Base-by-base conservation (phyloP, 148 eudicot species). In the Pharnaceum exiguum region DNA sequence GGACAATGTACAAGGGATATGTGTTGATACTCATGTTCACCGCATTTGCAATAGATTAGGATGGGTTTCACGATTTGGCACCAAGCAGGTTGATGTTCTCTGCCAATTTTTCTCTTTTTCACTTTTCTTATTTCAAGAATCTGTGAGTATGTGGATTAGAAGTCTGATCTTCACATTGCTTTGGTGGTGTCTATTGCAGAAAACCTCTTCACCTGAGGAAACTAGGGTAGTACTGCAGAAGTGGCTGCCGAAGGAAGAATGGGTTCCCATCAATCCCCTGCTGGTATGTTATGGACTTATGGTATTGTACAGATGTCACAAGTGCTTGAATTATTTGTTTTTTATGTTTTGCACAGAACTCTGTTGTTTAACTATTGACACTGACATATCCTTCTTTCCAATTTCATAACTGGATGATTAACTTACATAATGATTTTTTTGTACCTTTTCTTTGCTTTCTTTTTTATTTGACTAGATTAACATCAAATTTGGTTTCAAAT, bases 11-110 rank as follows among this genome's bases (percentile, higher is more conserved):
- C 98, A 93, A 67, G 98, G 98, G 49, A 93, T 93, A 68, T 93
- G 98, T 71, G 98, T 93, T 43, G 98, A 93, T 71, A 93, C 98
- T 71, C 98, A 93, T 63, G 98, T 93, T 28, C 98, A 93, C 68
- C 96, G 98, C 55, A 93, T 93, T 49, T 85, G 82, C 69, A 93
- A 93, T 71, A 79, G 98, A 42, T 86, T 93, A 32, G 95, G 90
- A 67, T 93, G 98, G 98, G 98, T 93, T 29, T 72, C 84, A 54
- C 83, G 78, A 38, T 73, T 72, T 10, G 90, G 90, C 62, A 77
- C 84, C 33, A 77, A 69, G 47, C 90, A 80, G 87, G 91, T 84
- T 39, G 62, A 43, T 39, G 10, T 11, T 18, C 12, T n/a, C 6
- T 27, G 12, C 28, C 25, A 36, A 10, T 33, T 13, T 29, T 23